These are phyloP conservation scores for Trametes villosa DNA, from an alignment of 768 basidiomycete species.

Conservation along the genomic window DNA sequence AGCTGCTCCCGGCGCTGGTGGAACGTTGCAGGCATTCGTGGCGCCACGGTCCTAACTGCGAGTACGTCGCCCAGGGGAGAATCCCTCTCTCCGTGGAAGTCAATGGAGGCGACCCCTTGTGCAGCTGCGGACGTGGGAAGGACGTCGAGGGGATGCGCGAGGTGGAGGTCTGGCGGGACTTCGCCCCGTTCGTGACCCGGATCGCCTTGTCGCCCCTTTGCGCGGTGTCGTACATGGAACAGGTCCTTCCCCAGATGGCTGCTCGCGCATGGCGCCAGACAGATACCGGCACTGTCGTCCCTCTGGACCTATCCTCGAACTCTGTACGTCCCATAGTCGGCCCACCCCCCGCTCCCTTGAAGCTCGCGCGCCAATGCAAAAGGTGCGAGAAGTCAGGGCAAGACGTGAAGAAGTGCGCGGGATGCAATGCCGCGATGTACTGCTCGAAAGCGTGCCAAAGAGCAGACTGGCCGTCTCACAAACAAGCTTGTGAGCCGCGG, in stretches of 20 bases:
- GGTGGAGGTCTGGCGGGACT: slow-evolving; percentile 39
- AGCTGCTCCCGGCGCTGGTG: slow-evolving; percentile 52
- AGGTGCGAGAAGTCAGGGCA: slow-evolving; percentile 29
- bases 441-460: slow-evolving; percentile 50
- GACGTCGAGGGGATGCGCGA: slow-evolving; percentile 45
- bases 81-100: slow-evolving; percentile 42
- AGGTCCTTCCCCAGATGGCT: no score
- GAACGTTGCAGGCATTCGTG: slow-evolving; percentile 60
- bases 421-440: slow-evolving; percentile 45
- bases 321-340: no score
- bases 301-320: no score
- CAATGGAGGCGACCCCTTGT: slow-evolving; percentile 42
- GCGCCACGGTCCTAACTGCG: slow-evolving; percentile 51
- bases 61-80: slow-evolving; percentile 41
- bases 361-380: no score
- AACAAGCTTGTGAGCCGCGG: slow-evolving; percentile 16
- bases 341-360: no score
- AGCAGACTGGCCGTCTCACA: slow-evolving; percentile 50
- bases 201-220: slow-evolving; percentile 59
- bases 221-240: slow-evolving; percentile 53
- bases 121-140: slow-evolving; percentile 53
- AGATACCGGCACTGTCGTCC: no score
- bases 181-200: slow-evolving; percentile 51
- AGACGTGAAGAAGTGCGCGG: slow-evolving; percentile 37
- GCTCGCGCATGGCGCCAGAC: no score